Conservation (phyloP, 2,329 filamentous ascomycete species). For the Claviceps maximensis region DNA sequence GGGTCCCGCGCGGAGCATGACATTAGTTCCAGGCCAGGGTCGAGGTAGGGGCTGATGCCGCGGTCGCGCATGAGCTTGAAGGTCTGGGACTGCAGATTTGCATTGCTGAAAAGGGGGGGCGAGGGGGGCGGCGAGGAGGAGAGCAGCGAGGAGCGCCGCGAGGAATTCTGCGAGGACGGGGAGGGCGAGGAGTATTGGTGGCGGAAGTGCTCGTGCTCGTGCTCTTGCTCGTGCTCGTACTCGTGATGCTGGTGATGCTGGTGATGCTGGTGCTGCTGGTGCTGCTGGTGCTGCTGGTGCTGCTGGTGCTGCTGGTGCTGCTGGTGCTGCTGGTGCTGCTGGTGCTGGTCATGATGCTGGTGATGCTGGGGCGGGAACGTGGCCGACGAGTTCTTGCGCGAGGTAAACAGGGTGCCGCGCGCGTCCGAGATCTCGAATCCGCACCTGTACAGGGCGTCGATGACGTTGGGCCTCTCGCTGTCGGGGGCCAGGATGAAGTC, state of each 20-base stretch:
- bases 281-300: too few species aligned
- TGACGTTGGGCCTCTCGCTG: conserved; percentile 60
- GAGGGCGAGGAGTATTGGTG: too few species aligned
- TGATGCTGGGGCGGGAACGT: conserved; percentile 14
- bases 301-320: too few species aligned
- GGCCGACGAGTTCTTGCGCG: conserved; percentile 17
- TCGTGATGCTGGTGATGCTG: too few species aligned
- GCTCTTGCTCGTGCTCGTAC: too few species aligned
- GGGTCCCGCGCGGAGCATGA: conserved; percentile 61
- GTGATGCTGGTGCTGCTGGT: too few species aligned
- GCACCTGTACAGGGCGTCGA: conserved; percentile 60
- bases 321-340: conserved; percentile 12
- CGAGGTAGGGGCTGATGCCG: conserved; percentile 59
- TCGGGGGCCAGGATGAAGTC: conserved; percentile 89
- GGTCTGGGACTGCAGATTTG: conserved; percentile 69
- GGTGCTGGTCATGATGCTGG: too few species aligned
- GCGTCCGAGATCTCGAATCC: conserved; percentile 76
- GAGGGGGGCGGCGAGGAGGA: conserved; percentile 47
- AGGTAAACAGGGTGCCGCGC: conserved; percentile 52
- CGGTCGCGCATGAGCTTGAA: conserved; percentile 72
- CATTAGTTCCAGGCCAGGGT: conserved; percentile 55
- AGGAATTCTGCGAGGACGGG: too few species aligned
- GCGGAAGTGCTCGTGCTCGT: too few species aligned
- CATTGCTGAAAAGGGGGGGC: conserved; percentile 63
- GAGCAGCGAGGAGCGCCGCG: too few species aligned